Evolutionary conservation across 257 asterid genomes (phyloP), one percentile per base, ranked within the genome.

Genomic region (Gentiana dahurica): DNA sequence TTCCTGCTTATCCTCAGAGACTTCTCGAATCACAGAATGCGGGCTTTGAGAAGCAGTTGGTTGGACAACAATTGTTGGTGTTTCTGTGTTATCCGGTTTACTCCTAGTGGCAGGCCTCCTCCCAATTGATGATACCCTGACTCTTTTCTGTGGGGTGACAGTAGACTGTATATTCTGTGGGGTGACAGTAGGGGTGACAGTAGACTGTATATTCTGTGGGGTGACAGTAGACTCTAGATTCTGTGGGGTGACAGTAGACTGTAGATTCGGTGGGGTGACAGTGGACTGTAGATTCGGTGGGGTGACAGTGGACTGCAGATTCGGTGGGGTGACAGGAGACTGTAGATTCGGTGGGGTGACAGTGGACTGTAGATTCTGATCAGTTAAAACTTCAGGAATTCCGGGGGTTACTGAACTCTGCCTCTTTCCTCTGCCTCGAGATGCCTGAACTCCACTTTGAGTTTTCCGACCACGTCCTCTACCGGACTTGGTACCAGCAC

Each of bases 361-460:
- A 73, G 61, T 51, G 48, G 69, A 36, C 60, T 65, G 66, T 64
- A 68, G 67, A 70, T 68, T 84, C 77, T 69, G 80, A 72, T 64
- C 73, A 65, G 70, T 41, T 65, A 68, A 41, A 59, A 65, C 69
- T 49, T 75, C 93, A 63, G 85, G 74, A 69, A 59, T 65, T 63
- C 45, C 55, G 61, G 83, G 49, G 13, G 47, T 71, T 47, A 63
- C 65, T 66, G 75, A 66, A 51, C 79, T 91, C 71, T 73, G 83
- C 71, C 83, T 79, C 75, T 80, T 84, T 62, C 90, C 86, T 75
- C 85, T 80, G 50, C 95, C 77, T 60, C 70, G 79, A 33, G 90
- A 76, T 41, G 78, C 67, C 78, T 74, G 89, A 64, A 75, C 87
- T 53, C 70, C 82, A 65, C 58, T 72, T 71, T 79, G 95, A 71